Evolutionary conservation across 2,329 filamentous ascomycete species (phyloP).

Genomic region (Cladobotryum protrusum): DNA sequence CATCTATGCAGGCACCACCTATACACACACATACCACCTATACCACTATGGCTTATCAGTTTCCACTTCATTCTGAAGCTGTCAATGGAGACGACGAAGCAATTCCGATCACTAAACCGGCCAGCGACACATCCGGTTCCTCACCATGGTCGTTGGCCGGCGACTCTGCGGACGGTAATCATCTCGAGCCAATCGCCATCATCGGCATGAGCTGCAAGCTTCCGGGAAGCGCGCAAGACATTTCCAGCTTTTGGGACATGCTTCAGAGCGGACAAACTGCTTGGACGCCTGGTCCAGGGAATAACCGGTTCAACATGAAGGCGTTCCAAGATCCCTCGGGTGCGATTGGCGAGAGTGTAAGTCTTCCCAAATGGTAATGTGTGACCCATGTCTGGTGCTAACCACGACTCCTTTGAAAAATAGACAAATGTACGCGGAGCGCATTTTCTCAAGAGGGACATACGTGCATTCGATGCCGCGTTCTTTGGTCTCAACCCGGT

Average conservation of each 20-base stretch:
- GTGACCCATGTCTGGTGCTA: constrained; percentile 1
- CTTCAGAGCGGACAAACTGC: constrained; percentile 23
- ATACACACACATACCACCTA: too few relatives aligned
- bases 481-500: constrained; percentile 19
- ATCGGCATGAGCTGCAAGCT: constrained; percentile 19
- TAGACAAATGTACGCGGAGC: constrained; percentile 14
- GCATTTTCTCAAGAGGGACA: constrained; percentile 22
- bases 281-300: constrained; percentile 31
- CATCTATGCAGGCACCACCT: too few relatives aligned
- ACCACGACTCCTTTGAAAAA: constrained; percentile 7
- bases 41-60: too few relatives aligned
- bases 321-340: constrained; percentile 29
- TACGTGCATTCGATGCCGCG: constrained; percentile 19
- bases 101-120: too few relatives aligned
- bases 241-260: constrained; percentile 16
- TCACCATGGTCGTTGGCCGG: neutral
- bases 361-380: neutral
- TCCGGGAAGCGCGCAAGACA: constrained; percentile 14
- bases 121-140: too few relatives aligned
- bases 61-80: too few relatives aligned
- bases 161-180: neutral
- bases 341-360: constrained; percentile 6
- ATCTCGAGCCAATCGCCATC: constrained; percentile 17
- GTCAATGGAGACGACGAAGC: too few relatives aligned
- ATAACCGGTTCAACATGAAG: constrained; percentile 40